Base-by-base conservation (phyloP, 495 filamentous ascomycete genomes). In the Lophiostoma macrostomum region DNA sequence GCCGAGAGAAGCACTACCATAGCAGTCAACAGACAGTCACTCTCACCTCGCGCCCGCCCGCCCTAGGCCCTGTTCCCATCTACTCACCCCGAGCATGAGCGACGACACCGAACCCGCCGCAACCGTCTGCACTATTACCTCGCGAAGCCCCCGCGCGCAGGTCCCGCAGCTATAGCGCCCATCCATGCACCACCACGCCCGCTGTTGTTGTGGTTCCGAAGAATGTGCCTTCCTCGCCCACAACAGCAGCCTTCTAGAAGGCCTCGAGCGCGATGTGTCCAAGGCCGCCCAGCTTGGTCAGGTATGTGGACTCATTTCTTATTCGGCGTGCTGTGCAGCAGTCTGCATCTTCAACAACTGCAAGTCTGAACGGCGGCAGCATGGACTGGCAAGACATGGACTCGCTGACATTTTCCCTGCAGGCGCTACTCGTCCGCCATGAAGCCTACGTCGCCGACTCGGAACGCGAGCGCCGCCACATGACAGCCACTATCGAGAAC, bases 371-470 rank as follows among this genome's bases (percentile, higher is more conserved):
- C n/a, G n/a, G n/a, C n/a, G n/a, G n/a, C n/a, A n/a, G n/a, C n/a
- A n/a, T n/a, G n/a, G n/a, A n/a, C n/a, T n/a, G n/a, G n/a, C n/a
- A n/a, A n/a, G n/a, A n/a, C n/a, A n/a, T n/a, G n/a, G n/a, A n/a
- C n/a, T 47, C 77, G 72, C 83, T 89, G 70, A 89, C 80, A 14
- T 87, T 86, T 72, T 69, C 82, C 32, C 71, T 89, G 45, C 84
- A 96, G 91, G 88, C 91, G 28, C 74, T 98, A 30, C 80, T 98
- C 14, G 81, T 85, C 42, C 87, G 91, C 50, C 91, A 97, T 78
- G 91, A 96, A 72, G 80, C 83, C 31, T 96, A 95, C 68, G 88
- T 96, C 76, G 84, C 82, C 16, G 88, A 95, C 65, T 86, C 89
- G 43, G 90, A 95, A 74, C 78, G 82, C 44, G 88, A 95, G 63